A percentile compares a stretch with the other conserved stretches of the same genome.
Evolutionary conservation across 306 rosid species (phyloP).

Genomic region (Ormosia semicastrata): DNA sequence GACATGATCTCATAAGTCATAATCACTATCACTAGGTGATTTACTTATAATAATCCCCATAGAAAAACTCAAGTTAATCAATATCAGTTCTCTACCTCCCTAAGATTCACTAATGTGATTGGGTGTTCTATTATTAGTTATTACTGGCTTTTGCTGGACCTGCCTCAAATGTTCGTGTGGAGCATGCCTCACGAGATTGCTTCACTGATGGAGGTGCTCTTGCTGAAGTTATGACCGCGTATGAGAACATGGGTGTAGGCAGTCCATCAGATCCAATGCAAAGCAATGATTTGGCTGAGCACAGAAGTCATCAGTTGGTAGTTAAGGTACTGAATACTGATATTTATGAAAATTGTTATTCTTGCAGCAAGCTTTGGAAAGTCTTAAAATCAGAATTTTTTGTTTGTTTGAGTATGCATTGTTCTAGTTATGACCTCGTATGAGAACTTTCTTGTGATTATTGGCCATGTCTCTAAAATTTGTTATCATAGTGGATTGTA

Average conservation of each 20-base stretch:
- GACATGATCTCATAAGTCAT: neutral
- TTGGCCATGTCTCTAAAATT: neutral
- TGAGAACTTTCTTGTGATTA: neutral
- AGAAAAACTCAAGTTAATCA: neutral
- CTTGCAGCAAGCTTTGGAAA: constrained; percentile 4
- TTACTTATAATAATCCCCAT: neutral
- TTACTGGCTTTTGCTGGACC: constrained; percentile 88
- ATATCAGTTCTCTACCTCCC: neutral
- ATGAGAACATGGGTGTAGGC: constrained; percentile 48
- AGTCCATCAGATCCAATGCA: constrained; percentile 38
- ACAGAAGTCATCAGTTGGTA: constrained; percentile 41
- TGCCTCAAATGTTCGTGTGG: constrained; percentile 80
- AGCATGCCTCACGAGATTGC: constrained; percentile 66
- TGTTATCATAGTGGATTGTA: constrained; percentile 10
- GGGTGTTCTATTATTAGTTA: constrained; percentile 49
- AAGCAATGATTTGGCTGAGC: constrained; percentile 36
- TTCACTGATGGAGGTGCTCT: constrained; percentile 78
- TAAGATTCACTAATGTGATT: constrained; percentile 7
- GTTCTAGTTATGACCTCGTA: neutral
- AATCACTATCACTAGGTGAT: constrained; percentile 2
- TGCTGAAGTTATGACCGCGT: constrained; percentile 74
- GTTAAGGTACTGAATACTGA: constrained; percentile 54
- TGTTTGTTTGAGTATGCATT: constrained; percentile 16
- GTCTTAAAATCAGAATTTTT: neutral
- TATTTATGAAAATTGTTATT: constrained; percentile 7